Base-by-base conservation (phyloP, 352 stramenopile species). In the Globisporangium uncinulatum region DNA sequence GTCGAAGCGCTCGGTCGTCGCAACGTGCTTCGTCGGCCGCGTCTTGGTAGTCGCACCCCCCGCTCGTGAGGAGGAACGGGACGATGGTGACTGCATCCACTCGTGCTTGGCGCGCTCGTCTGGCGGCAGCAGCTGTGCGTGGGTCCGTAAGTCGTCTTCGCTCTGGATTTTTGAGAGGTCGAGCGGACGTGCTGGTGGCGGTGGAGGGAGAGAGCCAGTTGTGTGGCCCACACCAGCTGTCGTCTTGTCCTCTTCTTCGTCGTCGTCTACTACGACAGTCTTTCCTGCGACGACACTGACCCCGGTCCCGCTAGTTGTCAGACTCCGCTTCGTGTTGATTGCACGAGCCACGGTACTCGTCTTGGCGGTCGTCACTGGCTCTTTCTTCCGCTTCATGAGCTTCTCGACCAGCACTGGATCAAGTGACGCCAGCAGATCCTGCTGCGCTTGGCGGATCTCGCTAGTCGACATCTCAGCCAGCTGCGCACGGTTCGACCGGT, bases 61-160 rank as follows among this genome's bases (percentile, higher is more conserved):
- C 32, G 32, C 32, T 4, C 9, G 14, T 6, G 54, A 19, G 14
- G 44, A 41, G 41, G 43, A 29, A n/a, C 21, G 11, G 9, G 19
- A 1, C 19, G 51, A 8, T 7, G 50, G n/a, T 24, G 56, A 19
- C 0, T 57, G 15, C 51, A 89, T 94, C 84, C 84, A 94, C 52
- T 79, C 75, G 49, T 89, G 68, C 57, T 94, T 94, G 17, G 76
- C 75, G 1, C 81, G 73, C 55, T 94, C 82, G 54, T 94, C 84
- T 0, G 70, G 48, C 0, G 84, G 75, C 15, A 94, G 58, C 14
- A 71, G 47, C 37, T 77, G 62, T 1, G 70, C 50, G 31, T 82
- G 71, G 15, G 62, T 59, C 19, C 73, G 62, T 8, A 94, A 57
- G 17, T 92, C 70, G 29, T 85, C 75, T 45, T 94, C 84, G 2